Conservation (phyloP, 129 eudicot genomes). For the Glebionis coronaria region DNA sequence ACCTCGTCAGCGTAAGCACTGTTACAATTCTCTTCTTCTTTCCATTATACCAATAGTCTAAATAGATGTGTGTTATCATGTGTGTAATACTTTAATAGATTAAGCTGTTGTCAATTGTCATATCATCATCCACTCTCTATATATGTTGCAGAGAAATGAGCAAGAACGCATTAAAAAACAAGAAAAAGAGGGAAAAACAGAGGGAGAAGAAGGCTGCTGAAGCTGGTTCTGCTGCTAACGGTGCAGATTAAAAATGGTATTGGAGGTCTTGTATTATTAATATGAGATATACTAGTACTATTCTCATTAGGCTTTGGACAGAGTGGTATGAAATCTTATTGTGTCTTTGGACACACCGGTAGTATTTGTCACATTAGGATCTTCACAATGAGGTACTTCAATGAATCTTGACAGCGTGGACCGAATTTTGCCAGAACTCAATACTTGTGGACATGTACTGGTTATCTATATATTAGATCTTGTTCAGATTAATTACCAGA, state of each 20-base stretch:
- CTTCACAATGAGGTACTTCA: background rate
- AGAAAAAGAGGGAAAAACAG: conserved; percentile 94
- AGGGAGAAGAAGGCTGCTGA: conserved; percentile 88
- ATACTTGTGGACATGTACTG: conserved; percentile 8
- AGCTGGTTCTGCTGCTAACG: conserved; percentile 41
- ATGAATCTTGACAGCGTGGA: background rate
- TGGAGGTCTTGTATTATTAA: conserved; percentile 3
- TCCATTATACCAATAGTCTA: background rate
- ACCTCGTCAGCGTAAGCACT: conserved; percentile 61
- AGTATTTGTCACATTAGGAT: background rate
- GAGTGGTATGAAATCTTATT: no score
- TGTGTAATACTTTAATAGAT: background rate
- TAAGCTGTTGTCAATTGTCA: background rate
- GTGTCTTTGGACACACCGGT: no score
- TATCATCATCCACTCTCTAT: background rate
- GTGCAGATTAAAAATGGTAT: conserved; percentile 26
- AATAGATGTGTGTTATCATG: background rate
- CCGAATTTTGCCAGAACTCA: background rate
- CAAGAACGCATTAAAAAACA: conserved; percentile 88
- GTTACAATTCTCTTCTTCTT: conserved; percentile 1
- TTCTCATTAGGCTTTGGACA: conserved; percentile 17
- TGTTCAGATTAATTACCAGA: background rate
- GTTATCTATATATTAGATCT: conserved; percentile 8
- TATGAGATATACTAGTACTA: conserved; percentile 7
- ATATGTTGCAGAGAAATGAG: conserved; percentile 61